phyloP scores from a whole-genome alignment of 169 alveolate genomes.

The Plasmodium reichenowi region DNA sequence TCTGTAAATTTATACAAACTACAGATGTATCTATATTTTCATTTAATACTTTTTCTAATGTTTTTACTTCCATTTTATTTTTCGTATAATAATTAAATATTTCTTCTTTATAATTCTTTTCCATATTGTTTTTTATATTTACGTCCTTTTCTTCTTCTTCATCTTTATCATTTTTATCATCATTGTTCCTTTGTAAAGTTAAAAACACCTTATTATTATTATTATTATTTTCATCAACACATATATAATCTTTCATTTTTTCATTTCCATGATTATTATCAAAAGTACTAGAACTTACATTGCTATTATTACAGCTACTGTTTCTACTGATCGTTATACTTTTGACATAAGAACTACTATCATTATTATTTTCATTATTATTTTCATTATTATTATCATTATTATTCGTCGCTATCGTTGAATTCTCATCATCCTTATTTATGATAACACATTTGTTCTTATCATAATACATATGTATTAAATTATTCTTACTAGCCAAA shows the following conservation, averaged over 20 bases:
- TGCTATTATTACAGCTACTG: background rate
- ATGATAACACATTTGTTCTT: too few species aligned
- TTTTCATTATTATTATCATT: too few species aligned
- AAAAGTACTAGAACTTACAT: background rate
- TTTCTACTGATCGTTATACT: background rate
- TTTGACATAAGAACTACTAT: too few species aligned
- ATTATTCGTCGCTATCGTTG: too few species aligned
- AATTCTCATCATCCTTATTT: too few species aligned
- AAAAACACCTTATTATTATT: background rate
- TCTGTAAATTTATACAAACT: constrained; percentile 41
- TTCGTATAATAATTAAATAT: constrained; percentile 12
- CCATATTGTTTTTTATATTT: background rate
- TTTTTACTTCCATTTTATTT: constrained; percentile 26
- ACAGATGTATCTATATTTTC: constrained; percentile 72
- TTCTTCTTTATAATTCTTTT: constrained; percentile 37
- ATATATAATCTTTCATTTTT: too few species aligned
- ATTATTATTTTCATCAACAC: too few species aligned
- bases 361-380: too few species aligned
- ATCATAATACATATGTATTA: too few species aligned
- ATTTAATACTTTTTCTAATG: constrained; percentile 19
- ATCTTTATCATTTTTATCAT: background rate
- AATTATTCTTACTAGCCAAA: too few species aligned
- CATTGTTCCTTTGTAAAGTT: background rate
- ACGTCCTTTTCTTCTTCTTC: background rate
- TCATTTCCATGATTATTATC: too few species aligned